Percentiles rank a stretch among this genome's conserved stretches.
Conservation (phyloP, 208 protist genomes). For the Lotmaria passim region DNA sequence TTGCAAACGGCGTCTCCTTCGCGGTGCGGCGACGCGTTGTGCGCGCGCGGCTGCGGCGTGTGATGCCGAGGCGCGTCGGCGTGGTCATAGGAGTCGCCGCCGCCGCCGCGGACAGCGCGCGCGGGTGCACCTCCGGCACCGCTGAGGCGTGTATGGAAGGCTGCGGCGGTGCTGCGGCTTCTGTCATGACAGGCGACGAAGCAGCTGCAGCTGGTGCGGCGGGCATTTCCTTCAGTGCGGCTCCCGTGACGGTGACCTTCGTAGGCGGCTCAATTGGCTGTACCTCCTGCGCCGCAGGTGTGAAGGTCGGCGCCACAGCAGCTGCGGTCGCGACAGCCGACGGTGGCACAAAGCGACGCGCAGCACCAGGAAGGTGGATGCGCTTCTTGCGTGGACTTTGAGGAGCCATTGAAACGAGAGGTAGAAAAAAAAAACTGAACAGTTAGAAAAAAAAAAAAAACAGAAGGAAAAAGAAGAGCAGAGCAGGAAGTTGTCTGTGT, state of each 20-base stretch:
- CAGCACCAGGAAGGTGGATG: conserved; percentile 24
- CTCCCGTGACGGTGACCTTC: background rate
- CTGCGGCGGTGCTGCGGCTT: no score
- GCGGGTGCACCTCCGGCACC: background rate
- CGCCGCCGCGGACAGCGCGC: background rate
- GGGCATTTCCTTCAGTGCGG: background rate
- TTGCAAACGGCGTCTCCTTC: background rate
- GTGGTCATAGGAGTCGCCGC: background rate
- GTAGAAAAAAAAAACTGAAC: background rate
- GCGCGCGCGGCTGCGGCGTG: background rate
- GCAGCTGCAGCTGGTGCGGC: background rate
- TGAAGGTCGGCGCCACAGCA: background rate
- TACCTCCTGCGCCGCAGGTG: conserved; percentile 3
- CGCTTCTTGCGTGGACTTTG: conserved; percentile 18
- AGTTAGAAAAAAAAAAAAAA: background rate
- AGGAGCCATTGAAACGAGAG: conserved; percentile 13
- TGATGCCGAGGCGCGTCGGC: background rate
- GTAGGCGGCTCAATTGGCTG: conserved; percentile 22
- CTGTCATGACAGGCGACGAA: no score
- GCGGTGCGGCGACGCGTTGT: background rate
- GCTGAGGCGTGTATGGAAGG: no score
- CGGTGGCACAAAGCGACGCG: conserved; percentile 10
- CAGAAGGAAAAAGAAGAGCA: background rate
- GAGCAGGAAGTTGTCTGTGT: background rate
- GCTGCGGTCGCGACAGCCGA: background rate